Percentiles rank a stretch among this genome's conserved stretches.
These are phyloP conservation scores for Lathyrus aphaca DNA, from an alignment of 306 rosid genomes.

Conservation along the genomic window DNA sequence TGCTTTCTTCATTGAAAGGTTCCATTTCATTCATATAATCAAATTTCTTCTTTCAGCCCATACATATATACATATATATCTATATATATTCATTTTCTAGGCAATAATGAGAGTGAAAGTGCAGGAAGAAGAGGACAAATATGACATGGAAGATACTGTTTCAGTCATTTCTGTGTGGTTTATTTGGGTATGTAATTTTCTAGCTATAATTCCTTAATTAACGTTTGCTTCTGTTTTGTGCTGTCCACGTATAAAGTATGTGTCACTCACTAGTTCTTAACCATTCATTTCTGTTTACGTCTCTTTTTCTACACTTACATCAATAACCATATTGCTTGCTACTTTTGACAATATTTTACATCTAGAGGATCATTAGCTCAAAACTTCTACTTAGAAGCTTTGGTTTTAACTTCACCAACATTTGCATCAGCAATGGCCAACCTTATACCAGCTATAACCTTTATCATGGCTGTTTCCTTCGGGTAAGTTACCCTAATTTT, in stretches of 20 bases:
- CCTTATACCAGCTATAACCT: slow-evolving; percentile 69
- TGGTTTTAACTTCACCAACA: slow-evolving; percentile 67
- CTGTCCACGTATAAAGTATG: slow-evolving; percentile 12
- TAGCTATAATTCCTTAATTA: neutral
- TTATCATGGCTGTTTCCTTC: slow-evolving; percentile 56
- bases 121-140: slow-evolving; percentile 72
- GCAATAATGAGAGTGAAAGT: neutral
- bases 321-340: neutral
- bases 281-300: slow-evolving; percentile 24
- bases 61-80: too few species aligned
- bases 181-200: slow-evolving; percentile 64
- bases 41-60: too few species aligned
- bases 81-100: too few species aligned
- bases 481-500: slow-evolving; percentile 34
- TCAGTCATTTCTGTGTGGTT: slow-evolving; percentile 68
- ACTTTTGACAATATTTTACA: too few species aligned
- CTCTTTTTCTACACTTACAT: slow-evolving; percentile 5
- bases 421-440: slow-evolving; percentile 66
- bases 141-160: slow-evolving; percentile 57
- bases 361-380: slow-evolving; percentile 69
- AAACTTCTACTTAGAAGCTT: slow-evolving; percentile 56
- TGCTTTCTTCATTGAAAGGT: slow-evolving; percentile 65
- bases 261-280: slow-evolving; percentile 34
- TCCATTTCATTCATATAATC: neutral
- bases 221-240: neutral